Evolutionary conservation across 148 eudicot genomes (phyloP), one percentile per base, ranked within the genome.

Genomic region (Gaultheria prostrata): DNA sequence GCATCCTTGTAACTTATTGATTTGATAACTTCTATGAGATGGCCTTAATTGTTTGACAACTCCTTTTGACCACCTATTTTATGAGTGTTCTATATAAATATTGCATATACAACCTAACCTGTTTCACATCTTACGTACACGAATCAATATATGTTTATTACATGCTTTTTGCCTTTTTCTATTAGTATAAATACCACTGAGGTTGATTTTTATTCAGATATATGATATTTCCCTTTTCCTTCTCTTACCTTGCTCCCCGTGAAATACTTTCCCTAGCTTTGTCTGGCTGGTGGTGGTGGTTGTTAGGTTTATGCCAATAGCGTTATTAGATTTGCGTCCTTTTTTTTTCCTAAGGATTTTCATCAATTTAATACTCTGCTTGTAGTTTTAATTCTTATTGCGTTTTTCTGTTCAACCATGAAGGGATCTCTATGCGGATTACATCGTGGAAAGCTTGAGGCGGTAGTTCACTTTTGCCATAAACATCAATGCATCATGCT

Each of bases 361-460:
- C 32, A 53, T 26, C 12, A 48, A 53, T 82, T 73, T 26, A 17
- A 30, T 63, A 50, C 49, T 65, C 18, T 70, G 26, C 46, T 69
- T 79, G 48, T 18, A 39, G 43, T 39, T 35, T 76, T 76, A 24
- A 30, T 56, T 54, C 87, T 81, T 2, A 81, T 51, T 12, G n/a
- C 2, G 48, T 10, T 7, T 56, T 75, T 75, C 33, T 43, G 39
- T 76, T 63, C 51, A 50, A 33, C 24, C 28, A 15, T 81, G 45
- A 24, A 85, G 87, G 87, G 10, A 82, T 56, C 87, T 90, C 84
- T 90, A 90, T 28, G 92, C 92, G 1, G 85, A 87, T 75, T 87
- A 89, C 82, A 83, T 89, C 12, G 90, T 89, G 82, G 93, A 90
- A 87, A 90, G 88, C 81, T 77, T 90, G 87, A 89, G 91, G 88